Evolutionary conservation across 257 asterid species (phyloP).

Genomic region (Euphrasia confusa): DNA sequence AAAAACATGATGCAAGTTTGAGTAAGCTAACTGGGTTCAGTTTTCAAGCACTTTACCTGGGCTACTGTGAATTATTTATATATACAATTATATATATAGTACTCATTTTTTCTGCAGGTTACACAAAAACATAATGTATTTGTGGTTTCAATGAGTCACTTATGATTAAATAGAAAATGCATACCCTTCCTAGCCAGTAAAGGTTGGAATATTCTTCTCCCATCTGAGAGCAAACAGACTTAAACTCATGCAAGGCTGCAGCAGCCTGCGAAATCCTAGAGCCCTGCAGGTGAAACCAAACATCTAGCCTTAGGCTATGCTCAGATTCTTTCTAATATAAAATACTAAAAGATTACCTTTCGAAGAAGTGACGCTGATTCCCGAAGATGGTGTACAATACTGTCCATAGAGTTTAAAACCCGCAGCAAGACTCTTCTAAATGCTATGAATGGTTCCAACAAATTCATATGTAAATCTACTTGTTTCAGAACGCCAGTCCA

Average conservation of each 20-base stretch:
- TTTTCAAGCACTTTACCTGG: constrained; percentile 15
- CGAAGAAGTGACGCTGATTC: constrained; percentile 92
- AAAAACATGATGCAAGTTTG: background rate
- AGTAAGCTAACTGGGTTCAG: constrained; percentile 17
- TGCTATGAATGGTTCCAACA: constrained; percentile 90
- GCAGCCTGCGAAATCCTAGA: constrained; percentile 87
- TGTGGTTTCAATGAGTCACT: constrained; percentile 15
- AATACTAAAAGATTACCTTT: constrained; percentile 49
- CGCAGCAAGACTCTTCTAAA: constrained; percentile 81
- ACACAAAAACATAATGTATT: constrained; percentile 15
- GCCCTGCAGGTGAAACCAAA: constrained; percentile 50
- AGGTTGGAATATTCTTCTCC: constrained; percentile 56
- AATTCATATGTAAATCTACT: constrained; percentile 85
- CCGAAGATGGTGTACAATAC: constrained; percentile 66
- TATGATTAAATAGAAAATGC: constrained; percentile 19
- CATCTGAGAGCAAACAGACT: constrained; percentile 58
- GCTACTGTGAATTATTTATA: constrained; percentile 1
- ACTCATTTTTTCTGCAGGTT: constrained; percentile 17
- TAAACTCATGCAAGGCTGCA: constrained; percentile 85
- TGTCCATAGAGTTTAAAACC: constrained; percentile 53
- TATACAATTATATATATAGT: constrained; percentile 15
- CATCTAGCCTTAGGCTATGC: constrained; percentile 22
- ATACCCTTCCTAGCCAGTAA: constrained; percentile 90
- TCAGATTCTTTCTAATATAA: constrained; percentile 16
- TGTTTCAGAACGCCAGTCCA: constrained; percentile 72